Base-by-base conservation (phyloP, 768 basidiomycete genomes). In the Rhodotorula kratochvilovae region DNA sequence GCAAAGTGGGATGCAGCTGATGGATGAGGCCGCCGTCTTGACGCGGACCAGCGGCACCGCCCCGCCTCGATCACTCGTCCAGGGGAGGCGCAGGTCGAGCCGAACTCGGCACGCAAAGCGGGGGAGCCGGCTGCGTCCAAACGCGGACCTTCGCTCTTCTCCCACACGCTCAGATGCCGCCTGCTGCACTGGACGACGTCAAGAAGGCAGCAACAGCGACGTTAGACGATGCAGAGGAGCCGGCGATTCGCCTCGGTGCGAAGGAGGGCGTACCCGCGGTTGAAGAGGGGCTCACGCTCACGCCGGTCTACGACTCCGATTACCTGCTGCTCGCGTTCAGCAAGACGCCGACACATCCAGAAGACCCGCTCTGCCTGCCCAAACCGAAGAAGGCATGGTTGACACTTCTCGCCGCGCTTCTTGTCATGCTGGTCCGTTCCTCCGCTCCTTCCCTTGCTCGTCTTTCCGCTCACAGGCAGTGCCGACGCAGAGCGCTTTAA, bases 351-450 rank as follows among this genome's bases (percentile, higher is more conserved):
- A 17, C 3, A 3, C 70, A 71, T 46, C 39, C 61, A 7, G 36
- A 48, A 2, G 70, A 71, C 25, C 70, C 70, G 23, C 42, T 71
- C 13, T 62, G 61, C 29, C 36, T 36, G 7, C 33, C 43, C 13
- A 23, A 50, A 4, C 39, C 39, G 23, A 25, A 31, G 16, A 66
- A 63, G 36, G 27, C 46, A 7, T 55, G 33, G 50, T 27, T 55
- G 0, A 72, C 71, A 3, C 43, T 63, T 11, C 16, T 72, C 13
- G 71, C 71, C 27, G 66, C 71, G 3, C 27, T 72, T 2, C 53
- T 72, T 2, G 66, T 64, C 12, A 67, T 72, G 66, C 53, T 60
- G 12, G 71, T 64, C 25, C 25, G 62, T 50, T 25, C 31, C 3
- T 12, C 27, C 21, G 25, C 17, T 5, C 19, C 13, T 23, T 6